A percentile compares a stretch with the other conserved stretches of the same genome.
Evolutionary conservation across 768 basidiomycete genomes (phyloP).

Genomic region (Phylloporus arenicola): DNA sequence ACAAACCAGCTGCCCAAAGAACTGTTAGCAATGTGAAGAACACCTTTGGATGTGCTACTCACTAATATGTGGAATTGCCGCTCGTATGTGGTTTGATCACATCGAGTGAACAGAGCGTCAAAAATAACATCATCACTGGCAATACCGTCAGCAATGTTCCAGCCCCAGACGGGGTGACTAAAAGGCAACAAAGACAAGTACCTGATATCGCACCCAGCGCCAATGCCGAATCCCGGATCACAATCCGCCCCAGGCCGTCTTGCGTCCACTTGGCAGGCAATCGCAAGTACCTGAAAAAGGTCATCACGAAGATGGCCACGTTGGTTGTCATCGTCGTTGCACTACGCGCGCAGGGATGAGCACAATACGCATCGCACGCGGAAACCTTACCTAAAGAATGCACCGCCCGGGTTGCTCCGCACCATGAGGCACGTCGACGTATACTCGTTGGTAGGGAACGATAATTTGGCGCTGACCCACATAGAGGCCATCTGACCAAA

Average conservation of each 20-base stretch:
- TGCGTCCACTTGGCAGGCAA: constrained; percentile 9
- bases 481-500: constrained; percentile 15
- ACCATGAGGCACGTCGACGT: constrained; percentile 13
- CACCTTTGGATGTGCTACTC: not conserved
- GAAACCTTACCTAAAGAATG: constrained; percentile 15
- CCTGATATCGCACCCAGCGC: constrained; percentile 4
- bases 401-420: constrained; percentile 5
- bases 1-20: constrained; percentile 14
- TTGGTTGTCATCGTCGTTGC: constrained; percentile 14
- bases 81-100: constrained; percentile 4
- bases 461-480: constrained; percentile 9
- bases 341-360: not conserved
- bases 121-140: constrained; percentile 12
- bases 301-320: constrained; percentile 13
- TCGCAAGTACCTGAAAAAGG: constrained; percentile 7
- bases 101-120: constrained; percentile 10
- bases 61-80: constrained; percentile 21
- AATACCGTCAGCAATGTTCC: not conserved
- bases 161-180: no score
- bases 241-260: not conserved
- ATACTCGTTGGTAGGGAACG: constrained; percentile 3
- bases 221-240: constrained; percentile 12
- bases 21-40: not conserved
- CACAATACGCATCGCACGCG: not conserved
- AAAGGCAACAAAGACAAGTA: not conserved